These are phyloP conservation scores for Fusarium marasasianum DNA, from an alignment of 2,329 filamentous ascomycete species.

Conservation along the genomic window DNA sequence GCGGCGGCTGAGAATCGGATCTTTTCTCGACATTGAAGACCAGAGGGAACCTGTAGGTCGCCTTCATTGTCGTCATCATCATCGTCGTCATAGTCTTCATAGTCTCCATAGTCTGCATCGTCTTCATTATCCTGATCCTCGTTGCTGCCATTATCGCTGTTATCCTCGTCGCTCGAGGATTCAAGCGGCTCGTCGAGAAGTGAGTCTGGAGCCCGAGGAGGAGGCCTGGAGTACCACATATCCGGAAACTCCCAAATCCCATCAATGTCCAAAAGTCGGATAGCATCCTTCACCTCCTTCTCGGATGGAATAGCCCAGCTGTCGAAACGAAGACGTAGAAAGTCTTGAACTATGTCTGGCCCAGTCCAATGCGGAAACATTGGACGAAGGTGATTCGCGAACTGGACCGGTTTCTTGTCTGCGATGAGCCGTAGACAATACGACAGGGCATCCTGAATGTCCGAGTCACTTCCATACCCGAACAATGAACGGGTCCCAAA, in stretches of 20 bases:
- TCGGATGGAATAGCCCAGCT: neutral
- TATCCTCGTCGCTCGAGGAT: neutral
- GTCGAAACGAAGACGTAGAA: neutral
- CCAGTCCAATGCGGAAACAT: neutral
- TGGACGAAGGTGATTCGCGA: rapidly evolving
- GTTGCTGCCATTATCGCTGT: rapidly evolving
- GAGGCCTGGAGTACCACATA: neutral
- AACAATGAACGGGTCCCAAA: no score
- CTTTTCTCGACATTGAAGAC: neutral
- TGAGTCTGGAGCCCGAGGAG: no score
- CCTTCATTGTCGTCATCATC: no score
- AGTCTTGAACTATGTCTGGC: neutral
- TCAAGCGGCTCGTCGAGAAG: no score
- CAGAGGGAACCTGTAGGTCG: no score
- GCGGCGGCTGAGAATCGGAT: conserved; percentile 24
- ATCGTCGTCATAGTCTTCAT: no score
- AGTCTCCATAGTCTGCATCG: no score
- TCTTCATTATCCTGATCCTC: neutral
- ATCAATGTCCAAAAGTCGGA: neutral
- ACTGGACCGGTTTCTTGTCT: neutral
- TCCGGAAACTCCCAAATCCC: neutral
- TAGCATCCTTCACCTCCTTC: rapidly evolving
- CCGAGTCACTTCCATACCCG: no score
- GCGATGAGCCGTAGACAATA: neutral
- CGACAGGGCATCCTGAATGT: neutral